These are phyloP conservation scores for Linnemannia schmuckeri DNA, from an alignment of 192 early-diverging fungal genomes.

Conservation along the genomic window DNA sequence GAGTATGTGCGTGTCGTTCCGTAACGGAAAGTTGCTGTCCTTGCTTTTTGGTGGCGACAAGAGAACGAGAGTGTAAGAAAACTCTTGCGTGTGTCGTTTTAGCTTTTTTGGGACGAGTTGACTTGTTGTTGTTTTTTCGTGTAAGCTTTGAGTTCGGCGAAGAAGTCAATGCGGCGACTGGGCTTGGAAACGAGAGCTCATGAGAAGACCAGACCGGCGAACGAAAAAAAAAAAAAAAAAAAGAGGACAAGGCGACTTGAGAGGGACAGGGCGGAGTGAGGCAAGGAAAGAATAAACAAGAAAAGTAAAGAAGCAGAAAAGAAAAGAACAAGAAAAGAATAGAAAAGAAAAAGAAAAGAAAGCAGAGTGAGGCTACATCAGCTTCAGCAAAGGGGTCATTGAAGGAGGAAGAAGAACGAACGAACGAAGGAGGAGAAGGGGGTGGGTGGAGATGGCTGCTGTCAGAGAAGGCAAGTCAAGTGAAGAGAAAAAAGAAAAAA, in stretches of 20 bases:
- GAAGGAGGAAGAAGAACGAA: background rate
- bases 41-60: background rate
- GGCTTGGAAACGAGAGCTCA: conserved; percentile 5
- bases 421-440: background rate
- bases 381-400: conserved; percentile 1
- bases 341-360: background rate
- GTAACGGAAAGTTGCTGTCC: background rate
- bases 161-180: background rate
- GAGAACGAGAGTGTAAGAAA: background rate
- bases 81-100: background rate
- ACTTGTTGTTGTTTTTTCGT: background rate
- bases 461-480: background rate
- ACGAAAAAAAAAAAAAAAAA: no score
- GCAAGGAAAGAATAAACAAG: background rate
- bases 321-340: background rate
- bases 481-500: background rate
- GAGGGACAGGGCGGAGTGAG: background rate
- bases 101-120: no score
- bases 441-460: conserved; percentile 3
- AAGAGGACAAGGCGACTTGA: background rate
- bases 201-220: background rate
- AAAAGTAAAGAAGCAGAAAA: background rate
- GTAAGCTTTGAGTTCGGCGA: conserved; percentile 2
- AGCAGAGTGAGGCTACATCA: conserved; percentile 7
- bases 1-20: background rate